These are phyloP conservation scores for Fusarium haematococcum DNA, from an alignment of 2,329 filamentous ascomycete species.

Conservation along the genomic window DNA sequence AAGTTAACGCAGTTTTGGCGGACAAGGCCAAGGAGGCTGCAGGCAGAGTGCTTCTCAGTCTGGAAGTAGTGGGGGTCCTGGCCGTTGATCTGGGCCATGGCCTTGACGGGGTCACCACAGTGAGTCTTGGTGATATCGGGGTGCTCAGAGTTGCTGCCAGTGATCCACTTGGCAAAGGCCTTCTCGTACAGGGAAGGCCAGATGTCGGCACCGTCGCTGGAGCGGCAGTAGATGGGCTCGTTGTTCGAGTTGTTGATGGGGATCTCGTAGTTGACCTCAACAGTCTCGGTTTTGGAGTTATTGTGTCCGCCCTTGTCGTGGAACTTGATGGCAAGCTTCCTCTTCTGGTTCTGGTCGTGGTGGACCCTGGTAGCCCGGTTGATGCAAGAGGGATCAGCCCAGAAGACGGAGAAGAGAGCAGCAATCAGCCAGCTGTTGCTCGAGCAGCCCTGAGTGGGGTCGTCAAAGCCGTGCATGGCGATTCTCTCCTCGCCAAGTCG, in stretches of 20 bases:
- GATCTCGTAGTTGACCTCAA: slow-evolving; percentile 58
- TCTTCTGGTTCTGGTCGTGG: slow-evolving; percentile 42
- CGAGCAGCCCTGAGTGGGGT: slow-evolving; percentile 57
- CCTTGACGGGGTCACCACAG: slow-evolving; percentile 58
- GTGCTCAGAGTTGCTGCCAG: slow-evolving; percentile 45
- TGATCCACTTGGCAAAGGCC: slow-evolving; percentile 60
- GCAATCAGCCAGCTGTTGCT: slow-evolving; percentile 58
- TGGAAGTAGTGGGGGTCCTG: slow-evolving; percentile 52
- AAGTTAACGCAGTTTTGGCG: slow-evolving; percentile 55
- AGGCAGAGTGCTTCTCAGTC: slow-evolving; percentile 47
- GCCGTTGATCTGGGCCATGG: slow-evolving; percentile 58
- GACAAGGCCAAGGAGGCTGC: slow-evolving; percentile 53
- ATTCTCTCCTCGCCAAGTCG: slow-evolving; percentile 37
- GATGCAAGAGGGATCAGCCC: slow-evolving; percentile 56
- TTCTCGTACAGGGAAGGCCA: slow-evolving; percentile 62
- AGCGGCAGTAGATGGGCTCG: slow-evolving; percentile 56
- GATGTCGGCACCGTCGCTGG: slow-evolving; percentile 55
- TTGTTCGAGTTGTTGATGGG: slow-evolving; percentile 58
- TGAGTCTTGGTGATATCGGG: slow-evolving; percentile 56
- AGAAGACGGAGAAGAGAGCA: slow-evolving; percentile 59
- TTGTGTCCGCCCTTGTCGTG: slow-evolving; percentile 59
- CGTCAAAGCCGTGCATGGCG: slow-evolving; percentile 50
- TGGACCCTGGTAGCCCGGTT: slow-evolving; percentile 50
- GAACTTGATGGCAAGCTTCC: slow-evolving; percentile 51
- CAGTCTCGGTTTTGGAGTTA: slow-evolving; percentile 51